These are phyloP conservation scores for Aegilops sharonensis DNA, from an alignment of 176 grass and related monocot species.

Conservation along the genomic window DNA sequence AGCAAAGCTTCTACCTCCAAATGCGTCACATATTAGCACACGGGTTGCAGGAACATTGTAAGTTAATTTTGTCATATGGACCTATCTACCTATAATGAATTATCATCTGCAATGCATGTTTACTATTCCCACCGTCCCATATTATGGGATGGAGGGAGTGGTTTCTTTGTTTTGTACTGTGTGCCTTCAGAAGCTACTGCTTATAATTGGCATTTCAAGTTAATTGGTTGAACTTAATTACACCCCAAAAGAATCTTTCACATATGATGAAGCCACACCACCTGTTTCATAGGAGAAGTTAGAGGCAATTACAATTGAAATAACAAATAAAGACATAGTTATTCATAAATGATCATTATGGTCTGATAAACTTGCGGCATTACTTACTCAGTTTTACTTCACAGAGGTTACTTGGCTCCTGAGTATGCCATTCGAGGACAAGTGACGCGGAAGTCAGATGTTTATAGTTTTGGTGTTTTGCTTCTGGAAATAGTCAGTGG, in stretches of 20 bases:
- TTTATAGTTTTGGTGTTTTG: constrained; percentile 81
- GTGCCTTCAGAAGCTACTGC: neutral
- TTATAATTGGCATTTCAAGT: neutral
- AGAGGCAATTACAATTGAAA: neutral
- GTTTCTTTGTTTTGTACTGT: neutral
- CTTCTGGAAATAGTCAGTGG: constrained; percentile 78
- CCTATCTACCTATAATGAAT: neutral
- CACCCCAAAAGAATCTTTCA: neutral
- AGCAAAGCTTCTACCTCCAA: constrained; percentile 72
- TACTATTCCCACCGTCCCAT: neutral
- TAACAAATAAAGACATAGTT: neutral
- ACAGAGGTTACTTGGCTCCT: constrained; percentile 80
- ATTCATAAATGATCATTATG: constrained; percentile 5
- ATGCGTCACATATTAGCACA: constrained; percentile 74
- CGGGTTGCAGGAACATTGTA: constrained; percentile 84
- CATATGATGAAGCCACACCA: neutral
- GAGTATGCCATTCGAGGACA: constrained; percentile 89
- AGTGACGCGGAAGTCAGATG: constrained; percentile 82
- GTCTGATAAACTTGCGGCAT: constrained; percentile 12
- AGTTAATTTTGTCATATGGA: constrained; percentile 32
- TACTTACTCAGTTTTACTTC: constrained; percentile 39
- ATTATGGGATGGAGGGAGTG: no score
- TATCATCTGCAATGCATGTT: neutral
- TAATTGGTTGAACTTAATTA: constrained; percentile 3
- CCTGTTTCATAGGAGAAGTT: constrained; percentile 4